phyloP scores from a whole-genome alignment of 768 basidiomycete genomes.

The Boletus sp. region DNA sequence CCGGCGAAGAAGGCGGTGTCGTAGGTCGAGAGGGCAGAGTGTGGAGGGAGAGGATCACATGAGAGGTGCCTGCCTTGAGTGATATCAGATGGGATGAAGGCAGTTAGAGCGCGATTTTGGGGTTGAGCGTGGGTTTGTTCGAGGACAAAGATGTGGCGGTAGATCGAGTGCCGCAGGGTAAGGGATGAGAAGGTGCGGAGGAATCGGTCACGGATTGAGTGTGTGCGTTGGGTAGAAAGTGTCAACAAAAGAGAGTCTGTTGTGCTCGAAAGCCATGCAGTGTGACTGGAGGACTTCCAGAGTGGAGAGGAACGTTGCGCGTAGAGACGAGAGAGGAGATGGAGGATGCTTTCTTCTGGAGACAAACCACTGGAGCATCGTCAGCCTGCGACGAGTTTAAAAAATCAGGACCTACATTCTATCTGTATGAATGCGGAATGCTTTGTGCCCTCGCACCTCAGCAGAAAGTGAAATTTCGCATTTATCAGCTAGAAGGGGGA shows the following conservation, averaged over 20 bases:
- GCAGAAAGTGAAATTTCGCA: conserved; percentile 65
- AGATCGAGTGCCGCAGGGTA: conserved; percentile 51
- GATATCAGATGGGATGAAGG: conserved; percentile 67
- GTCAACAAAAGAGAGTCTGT: conserved; percentile 39
- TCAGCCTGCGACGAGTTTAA: conserved; percentile 5
- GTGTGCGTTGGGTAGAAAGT: conserved; percentile 32
- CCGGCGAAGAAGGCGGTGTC: conserved; percentile 73
- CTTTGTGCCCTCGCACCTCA: conserved; percentile 55
- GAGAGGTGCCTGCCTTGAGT: conserved; percentile 56
- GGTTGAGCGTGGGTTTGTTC: conserved; percentile 51
- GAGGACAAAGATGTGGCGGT: conserved; percentile 77
- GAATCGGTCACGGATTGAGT: conserved; percentile 29
- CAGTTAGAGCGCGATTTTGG: conserved; percentile 48
- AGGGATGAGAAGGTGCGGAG: conserved; percentile 40
- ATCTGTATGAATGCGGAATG: conserved; percentile 71
- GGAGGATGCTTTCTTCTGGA: conserved; percentile 48
- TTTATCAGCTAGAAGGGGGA: conserved; percentile 84
- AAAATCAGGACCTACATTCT: conserved; percentile 45
- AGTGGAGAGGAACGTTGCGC: conserved; percentile 69
- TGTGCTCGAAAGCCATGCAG: conserved; percentile 70
- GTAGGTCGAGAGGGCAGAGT: conserved; percentile 56
- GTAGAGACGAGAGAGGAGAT: conserved; percentile 88
- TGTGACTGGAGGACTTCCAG: conserved; percentile 73
- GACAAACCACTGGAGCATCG: conserved; percentile 34
- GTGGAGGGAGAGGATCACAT: conserved; percentile 87